Conservation (phyloP, 2,329 filamentous ascomycete genomes). For the Microdochium bolleyi region DNA sequence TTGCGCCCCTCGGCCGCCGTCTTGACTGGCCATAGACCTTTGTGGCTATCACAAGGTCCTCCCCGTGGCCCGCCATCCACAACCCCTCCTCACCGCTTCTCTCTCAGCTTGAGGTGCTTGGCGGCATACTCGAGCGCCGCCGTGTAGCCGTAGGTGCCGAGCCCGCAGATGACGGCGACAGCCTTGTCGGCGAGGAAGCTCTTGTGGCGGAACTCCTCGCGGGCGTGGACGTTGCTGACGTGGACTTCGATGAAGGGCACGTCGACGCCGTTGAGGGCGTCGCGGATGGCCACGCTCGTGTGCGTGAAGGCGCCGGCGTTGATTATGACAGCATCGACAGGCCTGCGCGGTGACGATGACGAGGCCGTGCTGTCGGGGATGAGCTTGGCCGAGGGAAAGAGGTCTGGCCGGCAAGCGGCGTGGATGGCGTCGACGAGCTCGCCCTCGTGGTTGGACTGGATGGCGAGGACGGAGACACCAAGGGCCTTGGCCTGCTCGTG, state of each 20-base stretch:
- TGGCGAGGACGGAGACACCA: conserved; percentile 42
- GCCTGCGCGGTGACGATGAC: neutral
- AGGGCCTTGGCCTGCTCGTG: conserved; percentile 39
- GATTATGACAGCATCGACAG: conserved; percentile 60
- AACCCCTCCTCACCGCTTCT: conserved; percentile 8
- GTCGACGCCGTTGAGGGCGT: conserved; percentile 59
- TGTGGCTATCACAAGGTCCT: too few relatives aligned
- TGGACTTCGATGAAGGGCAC: conserved; percentile 76
- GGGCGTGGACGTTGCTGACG: conserved; percentile 64
- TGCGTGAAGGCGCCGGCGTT: conserved; percentile 72
- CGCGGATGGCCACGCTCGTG: conserved; percentile 68
- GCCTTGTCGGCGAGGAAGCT: conserved; percentile 73
- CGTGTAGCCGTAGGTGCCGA: conserved; percentile 55
- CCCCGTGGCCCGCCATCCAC: too few relatives aligned
- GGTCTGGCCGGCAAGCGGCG: conserved; percentile 37
- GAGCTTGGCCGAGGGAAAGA: conserved; percentile 5
- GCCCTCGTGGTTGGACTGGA: conserved; percentile 76
- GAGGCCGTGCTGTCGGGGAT: neutral
- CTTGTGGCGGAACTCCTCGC: conserved; percentile 61
- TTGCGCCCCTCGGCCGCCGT: too few relatives aligned
- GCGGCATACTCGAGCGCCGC: conserved; percentile 49
- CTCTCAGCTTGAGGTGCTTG: conserved; percentile 35
- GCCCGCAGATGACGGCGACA: conserved; percentile 61
- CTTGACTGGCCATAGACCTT: too few relatives aligned
- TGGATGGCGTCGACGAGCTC: conserved; percentile 69